These are phyloP conservation scores for Nevesoporus exiguus DNA, from an alignment of 768 basidiomycete species.

Conservation along the genomic window DNA sequence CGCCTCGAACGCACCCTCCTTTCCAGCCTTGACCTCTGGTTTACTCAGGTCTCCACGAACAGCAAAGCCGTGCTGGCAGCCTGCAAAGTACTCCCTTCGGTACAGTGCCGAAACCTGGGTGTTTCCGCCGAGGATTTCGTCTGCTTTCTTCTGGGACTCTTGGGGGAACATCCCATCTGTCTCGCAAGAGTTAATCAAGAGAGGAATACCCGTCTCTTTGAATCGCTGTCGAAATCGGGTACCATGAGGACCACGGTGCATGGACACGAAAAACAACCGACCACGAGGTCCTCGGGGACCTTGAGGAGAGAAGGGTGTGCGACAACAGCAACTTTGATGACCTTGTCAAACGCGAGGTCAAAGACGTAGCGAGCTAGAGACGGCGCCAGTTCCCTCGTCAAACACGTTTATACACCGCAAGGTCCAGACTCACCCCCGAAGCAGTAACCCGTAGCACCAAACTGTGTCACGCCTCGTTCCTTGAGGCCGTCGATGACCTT, in stretches of 20 bases:
- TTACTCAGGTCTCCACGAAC: slow-evolving; percentile 46
- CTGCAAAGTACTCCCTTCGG: slow-evolving; percentile 25
- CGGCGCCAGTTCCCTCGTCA: background rate
- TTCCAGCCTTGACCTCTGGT: slow-evolving; percentile 55
- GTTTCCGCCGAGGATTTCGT: slow-evolving; percentile 46
- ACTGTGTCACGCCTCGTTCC: slow-evolving; percentile 50
- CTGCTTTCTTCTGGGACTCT: slow-evolving; percentile 43
- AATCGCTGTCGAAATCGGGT: slow-evolving; percentile 43
- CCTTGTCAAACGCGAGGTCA: slow-evolving; percentile 43
- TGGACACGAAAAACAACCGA: slow-evolving; percentile 17
- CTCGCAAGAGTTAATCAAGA: slow-evolving; percentile 68
- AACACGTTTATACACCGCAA: background rate
- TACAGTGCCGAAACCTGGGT: slow-evolving; percentile 44
- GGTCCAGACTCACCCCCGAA: slow-evolving; percentile 48
- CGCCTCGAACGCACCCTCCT: slow-evolving; percentile 52
- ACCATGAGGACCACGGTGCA: background rate
- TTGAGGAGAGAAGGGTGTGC: slow-evolving; percentile 47
- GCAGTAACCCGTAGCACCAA: slow-evolving; percentile 69
- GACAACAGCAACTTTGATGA: slow-evolving; percentile 38
- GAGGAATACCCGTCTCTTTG: slow-evolving; percentile 44
- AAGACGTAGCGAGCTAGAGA: slow-evolving; percentile 38
- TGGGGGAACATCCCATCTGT: slow-evolving; percentile 49
- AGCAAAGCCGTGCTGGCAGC: slow-evolving; percentile 55
- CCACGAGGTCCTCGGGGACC: slow-evolving; percentile 52
- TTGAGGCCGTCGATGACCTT: slow-evolving; percentile 57